Conservation (phyloP, 768 basidiomycete species). For the Phylloporus sp. region DNA sequence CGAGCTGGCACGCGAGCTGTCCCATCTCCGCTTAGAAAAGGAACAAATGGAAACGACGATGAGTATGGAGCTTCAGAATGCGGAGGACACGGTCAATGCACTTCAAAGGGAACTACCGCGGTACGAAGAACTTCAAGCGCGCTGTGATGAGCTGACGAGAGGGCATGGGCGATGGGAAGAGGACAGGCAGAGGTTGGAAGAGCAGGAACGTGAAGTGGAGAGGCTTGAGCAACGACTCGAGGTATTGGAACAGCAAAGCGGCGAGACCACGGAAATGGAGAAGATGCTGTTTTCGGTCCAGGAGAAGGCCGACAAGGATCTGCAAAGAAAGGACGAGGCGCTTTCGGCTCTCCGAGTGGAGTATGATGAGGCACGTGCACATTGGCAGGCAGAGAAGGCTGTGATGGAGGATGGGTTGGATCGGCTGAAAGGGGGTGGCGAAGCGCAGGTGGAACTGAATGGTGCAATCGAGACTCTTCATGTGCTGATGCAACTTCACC, state of each 20-base stretch:
- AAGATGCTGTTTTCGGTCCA: slow-evolving; percentile 34
- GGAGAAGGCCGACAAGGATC: slow-evolving; percentile 33
- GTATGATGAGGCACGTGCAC: slow-evolving; percentile 43
- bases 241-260: slow-evolving; percentile 40
- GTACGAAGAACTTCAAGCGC: slow-evolving; percentile 45
- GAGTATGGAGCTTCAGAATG: slow-evolving; percentile 60
- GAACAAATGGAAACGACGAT: slow-evolving; percentile 62
- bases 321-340: slow-evolving; percentile 41
- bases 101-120: slow-evolving; percentile 54
- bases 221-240: slow-evolving; percentile 41
- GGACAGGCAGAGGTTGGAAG: slow-evolving; percentile 40
- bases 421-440: slow-evolving; percentile 34
- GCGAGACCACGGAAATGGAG: slow-evolving; percentile 41
- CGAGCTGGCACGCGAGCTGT: slow-evolving; percentile 59
- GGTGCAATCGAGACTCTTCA: slow-evolving; percentile 46
- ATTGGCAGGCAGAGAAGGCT: slow-evolving; percentile 50
- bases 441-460: slow-evolving; percentile 48
- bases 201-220: slow-evolving; percentile 35
- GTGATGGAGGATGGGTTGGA: slow-evolving; percentile 52
- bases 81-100: slow-evolving; percentile 59
- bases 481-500: slow-evolving; percentile 51
- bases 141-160: slow-evolving; percentile 44
- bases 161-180: slow-evolving; percentile 51
- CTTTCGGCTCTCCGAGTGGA: slow-evolving; percentile 35
- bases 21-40: slow-evolving; percentile 62